Evolutionary conservation across 805 yeast genomes (phyloP), one percentile per base, ranked within the genome.

Genomic region (Priceomyces carsonii): DNA sequence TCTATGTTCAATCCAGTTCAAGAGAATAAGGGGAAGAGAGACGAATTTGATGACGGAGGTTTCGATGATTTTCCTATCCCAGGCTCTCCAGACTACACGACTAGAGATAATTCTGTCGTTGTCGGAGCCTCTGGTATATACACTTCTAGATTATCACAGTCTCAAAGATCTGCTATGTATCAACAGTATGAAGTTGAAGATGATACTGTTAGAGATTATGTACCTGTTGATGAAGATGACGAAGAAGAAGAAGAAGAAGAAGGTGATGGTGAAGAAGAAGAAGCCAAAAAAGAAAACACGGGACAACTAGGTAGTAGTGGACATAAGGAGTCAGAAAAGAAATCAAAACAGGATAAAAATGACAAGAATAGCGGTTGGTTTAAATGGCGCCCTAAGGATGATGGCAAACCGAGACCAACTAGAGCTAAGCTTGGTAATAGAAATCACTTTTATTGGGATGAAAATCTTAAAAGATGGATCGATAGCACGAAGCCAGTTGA

Each of bases 341-440:
- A 45, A 23, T 13, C 26, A 12, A 23, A 23, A 7, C 14, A 13
- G 6, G 17, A 8, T 12, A 18, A 29, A 8, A 18, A 16, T 9
- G 32, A 29, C 18, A 13, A 13, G 5, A n/a, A 35, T 5, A 34
- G 35, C 7, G 38, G 45, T 14, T 85, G 95, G 86, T 61, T 84
- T 40, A 68, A 28, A 21, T 61, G 55, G 54, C 42, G 55, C 18
- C 54, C 69, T 29, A 59, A 61, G 31, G 72, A 71, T 29, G 74
- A 77, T 18, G 81, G 77, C 30, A 85, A 78, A 34, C 87, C 86
- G 25, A 86, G 85, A 52, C 85, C 89, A 0, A 73, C 81, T 42
- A 77, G 79, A 44, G 98, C 96, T 23, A 88, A 93, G 47, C 63
- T 93, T 35, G 99, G 98, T 8, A 86, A 84, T 38, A 74, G 79